Percentiles rank a stretch among this genome's conserved stretches.
These are phyloP conservation scores for Isatis tinctoria DNA, from an alignment of 345 rosid species.

Conservation along the genomic window DNA sequence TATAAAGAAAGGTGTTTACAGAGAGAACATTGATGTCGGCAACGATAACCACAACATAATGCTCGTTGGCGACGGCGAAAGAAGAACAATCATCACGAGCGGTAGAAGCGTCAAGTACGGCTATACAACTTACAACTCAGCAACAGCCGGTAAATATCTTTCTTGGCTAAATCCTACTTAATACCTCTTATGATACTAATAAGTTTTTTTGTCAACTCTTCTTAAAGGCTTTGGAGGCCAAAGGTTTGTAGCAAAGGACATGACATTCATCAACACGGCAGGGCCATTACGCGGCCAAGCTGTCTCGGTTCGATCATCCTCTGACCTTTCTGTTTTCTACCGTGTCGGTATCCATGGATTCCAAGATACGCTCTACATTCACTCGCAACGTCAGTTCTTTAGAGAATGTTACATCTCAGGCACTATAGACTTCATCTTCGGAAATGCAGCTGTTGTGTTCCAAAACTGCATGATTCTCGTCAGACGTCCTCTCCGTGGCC, in stretches of 20 bases:
- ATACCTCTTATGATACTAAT: background rate
- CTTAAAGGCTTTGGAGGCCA: slow-evolving; percentile 33
- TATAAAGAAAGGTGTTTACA: slow-evolving; percentile 64
- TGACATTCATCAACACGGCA: slow-evolving; percentile 69
- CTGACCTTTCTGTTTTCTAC: slow-evolving; percentile 83
- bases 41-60: slow-evolving; percentile 53
- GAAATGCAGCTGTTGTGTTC: slow-evolving; percentile 81
- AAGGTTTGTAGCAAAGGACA: slow-evolving; percentile 55
- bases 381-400: slow-evolving; percentile 83
- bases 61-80: slow-evolving; percentile 72
- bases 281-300: slow-evolving; percentile 79
- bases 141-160: slow-evolving; percentile 55
- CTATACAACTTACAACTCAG: slow-evolving; percentile 76
- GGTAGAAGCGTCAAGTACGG: slow-evolving; percentile 67
- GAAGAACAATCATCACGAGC: slow-evolving; percentile 61
- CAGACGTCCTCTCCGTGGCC: slow-evolving; percentile 54
- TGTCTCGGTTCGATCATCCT: slow-evolving; percentile 78
- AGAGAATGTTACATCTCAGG: slow-evolving; percentile 73
- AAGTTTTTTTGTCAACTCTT: background rate
- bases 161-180: background rate
- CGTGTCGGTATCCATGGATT: slow-evolving; percentile 68
- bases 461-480: slow-evolving; percentile 65
- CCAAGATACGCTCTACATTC: slow-evolving; percentile 83
- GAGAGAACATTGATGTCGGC: slow-evolving; percentile 59
- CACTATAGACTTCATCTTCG: slow-evolving; percentile 82